A percentile compares a stretch with the other conserved stretches of the same genome.
phyloP scores from a whole-genome alignment of 1,139 yeast genomes.

The Sugiyamaella grinbergsii region DNA sequence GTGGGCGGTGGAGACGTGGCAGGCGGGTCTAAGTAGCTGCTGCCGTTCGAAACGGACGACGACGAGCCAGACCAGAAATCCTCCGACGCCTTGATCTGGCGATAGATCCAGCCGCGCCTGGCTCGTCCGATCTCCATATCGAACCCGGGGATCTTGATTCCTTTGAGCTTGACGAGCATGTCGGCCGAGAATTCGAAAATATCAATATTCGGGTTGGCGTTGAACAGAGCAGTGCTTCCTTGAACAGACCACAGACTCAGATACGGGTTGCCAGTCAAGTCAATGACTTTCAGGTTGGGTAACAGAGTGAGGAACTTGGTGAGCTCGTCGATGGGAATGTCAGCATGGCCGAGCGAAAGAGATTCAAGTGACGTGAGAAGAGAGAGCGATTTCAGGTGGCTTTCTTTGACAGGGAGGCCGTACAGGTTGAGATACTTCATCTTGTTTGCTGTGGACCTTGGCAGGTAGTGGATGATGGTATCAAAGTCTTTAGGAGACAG shows the following conservation, averaged over 20 bases:
- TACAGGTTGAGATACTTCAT: slow-evolving; percentile 66
- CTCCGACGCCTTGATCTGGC: slow-evolving; percentile 22
- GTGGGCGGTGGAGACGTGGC: slow-evolving; percentile 15
- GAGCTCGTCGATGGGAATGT: slow-evolving; percentile 53
- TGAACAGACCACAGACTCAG: slow-evolving; percentile 55
- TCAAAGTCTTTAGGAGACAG: slow-evolving; percentile 49
- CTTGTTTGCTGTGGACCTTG: slow-evolving; percentile 35
- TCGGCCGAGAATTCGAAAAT: slow-evolving; percentile 47
- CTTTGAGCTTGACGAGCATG: slow-evolving; percentile 37
- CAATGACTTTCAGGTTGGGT: slow-evolving; percentile 46
- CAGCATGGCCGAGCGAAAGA: slow-evolving; percentile 62
- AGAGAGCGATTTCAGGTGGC: slow-evolving; percentile 58
- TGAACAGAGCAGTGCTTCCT: slow-evolving; percentile 48
- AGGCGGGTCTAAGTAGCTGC: slow-evolving; percentile 20
- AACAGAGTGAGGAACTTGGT: slow-evolving; percentile 50
- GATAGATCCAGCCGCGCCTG: slow-evolving; percentile 69
- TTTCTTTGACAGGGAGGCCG: slow-evolving; percentile 66
- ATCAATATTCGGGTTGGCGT: slow-evolving; percentile 42
- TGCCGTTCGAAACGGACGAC: neutral
- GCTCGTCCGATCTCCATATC: slow-evolving; percentile 65
- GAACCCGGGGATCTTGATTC: slow-evolving; percentile 38
- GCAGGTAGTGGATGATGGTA: slow-evolving; percentile 48
- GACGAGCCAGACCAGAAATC: neutral
- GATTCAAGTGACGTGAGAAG: slow-evolving; percentile 56
- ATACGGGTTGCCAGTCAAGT: slow-evolving; percentile 54